Percentiles rank a stretch among this genome's conserved stretches.
phyloP scores from a whole-genome alignment of 2,329 filamentous ascomycete genomes.

The Aureobasidium sp. region DNA sequence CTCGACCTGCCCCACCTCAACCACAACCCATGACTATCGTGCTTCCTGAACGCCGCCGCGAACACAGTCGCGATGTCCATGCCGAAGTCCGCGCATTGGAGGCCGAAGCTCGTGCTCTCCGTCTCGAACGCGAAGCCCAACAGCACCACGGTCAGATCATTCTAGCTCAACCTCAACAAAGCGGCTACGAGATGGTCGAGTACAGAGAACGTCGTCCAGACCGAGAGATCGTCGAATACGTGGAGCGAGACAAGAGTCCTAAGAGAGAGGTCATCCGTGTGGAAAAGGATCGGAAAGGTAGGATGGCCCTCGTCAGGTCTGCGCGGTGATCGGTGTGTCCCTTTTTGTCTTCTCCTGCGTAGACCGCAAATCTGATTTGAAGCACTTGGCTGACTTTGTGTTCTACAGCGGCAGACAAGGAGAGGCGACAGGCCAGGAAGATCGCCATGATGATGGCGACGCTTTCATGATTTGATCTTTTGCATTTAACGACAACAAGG shows the following conservation, averaged over 20 bases:
- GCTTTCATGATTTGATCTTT: constrained; percentile 26
- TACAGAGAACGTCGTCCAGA: constrained; percentile 48
- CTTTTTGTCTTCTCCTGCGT: constrained; percentile 9
- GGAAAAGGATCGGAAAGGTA: constrained; percentile 92
- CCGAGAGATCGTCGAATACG: constrained; percentile 52
- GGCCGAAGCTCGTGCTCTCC: constrained; percentile 53
- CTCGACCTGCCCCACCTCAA: constrained; percentile 18
- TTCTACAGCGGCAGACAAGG: constrained; percentile 26
- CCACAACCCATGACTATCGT: constrained; percentile 31
- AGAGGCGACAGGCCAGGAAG: constrained; percentile 33
- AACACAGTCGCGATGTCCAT: constrained; percentile 57
- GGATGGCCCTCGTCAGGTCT: constrained; percentile 78
- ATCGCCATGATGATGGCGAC: constrained; percentile 40
- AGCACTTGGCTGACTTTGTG: not conserved
- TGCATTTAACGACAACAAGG: not conserved
- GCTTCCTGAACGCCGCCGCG: constrained; percentile 39
- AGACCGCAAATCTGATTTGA: not conserved
- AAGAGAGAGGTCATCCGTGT: constrained; percentile 57
- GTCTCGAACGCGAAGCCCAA: constrained; percentile 49
- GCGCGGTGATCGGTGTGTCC: constrained; percentile 47
- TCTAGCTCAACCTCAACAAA: constrained; percentile 32
- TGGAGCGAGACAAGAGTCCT: constrained; percentile 36
- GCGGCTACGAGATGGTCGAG: constrained; percentile 37
- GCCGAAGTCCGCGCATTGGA: constrained; percentile 67
- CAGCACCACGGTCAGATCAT: constrained; percentile 34